These are phyloP conservation scores for Boletus subcaerulescens DNA, from an alignment of 768 basidiomycete species.

Conservation along the genomic window DNA sequence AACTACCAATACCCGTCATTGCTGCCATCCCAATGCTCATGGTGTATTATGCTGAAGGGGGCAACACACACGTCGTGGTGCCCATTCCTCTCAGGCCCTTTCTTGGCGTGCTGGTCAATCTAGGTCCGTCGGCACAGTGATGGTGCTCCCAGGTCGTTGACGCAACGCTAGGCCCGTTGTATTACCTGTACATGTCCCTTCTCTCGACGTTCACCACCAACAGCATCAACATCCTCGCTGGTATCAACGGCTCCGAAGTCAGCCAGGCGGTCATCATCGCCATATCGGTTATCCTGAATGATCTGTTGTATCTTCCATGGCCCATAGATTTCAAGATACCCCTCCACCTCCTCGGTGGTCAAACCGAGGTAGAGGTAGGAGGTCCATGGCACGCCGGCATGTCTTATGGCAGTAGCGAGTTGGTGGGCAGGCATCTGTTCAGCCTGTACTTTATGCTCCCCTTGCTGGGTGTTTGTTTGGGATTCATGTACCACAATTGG, in stretches of 20 bases:
- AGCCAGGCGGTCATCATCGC: conserved; percentile 92
- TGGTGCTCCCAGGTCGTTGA: background rate
- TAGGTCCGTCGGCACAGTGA: conserved; percentile 59
- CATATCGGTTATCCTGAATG: conserved; percentile 86
- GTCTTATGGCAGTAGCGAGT: conserved; percentile 79
- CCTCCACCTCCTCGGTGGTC: conserved; percentile 63
- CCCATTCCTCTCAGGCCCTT: conserved; percentile 76
- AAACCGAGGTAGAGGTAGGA: conserved; percentile 67
- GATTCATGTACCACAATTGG: conserved; percentile 97
- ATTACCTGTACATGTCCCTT: conserved; percentile 95
- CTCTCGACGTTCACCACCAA: conserved; percentile 97
- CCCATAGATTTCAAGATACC: conserved; percentile 71
- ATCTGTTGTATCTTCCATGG: conserved; percentile 92
- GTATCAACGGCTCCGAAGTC: conserved; percentile 95
- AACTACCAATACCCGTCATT: conserved; percentile 94
- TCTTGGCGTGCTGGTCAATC: conserved; percentile 77
- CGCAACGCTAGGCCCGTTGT: conserved; percentile 69
- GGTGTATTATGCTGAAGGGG: conserved; percentile 94
- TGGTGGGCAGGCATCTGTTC: conserved; percentile 92
- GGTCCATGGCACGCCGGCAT: conserved; percentile 83
- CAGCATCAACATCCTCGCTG: conserved; percentile 97
- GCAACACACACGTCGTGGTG: conserved; percentile 91
- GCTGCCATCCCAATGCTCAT: conserved; percentile 92
- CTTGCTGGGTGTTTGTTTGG: conserved; percentile 83
- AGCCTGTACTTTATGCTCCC: conserved; percentile 98